phyloP scores from a whole-genome alignment of 441 rosid genomes.

The Eutrema salsugineum region DNA sequence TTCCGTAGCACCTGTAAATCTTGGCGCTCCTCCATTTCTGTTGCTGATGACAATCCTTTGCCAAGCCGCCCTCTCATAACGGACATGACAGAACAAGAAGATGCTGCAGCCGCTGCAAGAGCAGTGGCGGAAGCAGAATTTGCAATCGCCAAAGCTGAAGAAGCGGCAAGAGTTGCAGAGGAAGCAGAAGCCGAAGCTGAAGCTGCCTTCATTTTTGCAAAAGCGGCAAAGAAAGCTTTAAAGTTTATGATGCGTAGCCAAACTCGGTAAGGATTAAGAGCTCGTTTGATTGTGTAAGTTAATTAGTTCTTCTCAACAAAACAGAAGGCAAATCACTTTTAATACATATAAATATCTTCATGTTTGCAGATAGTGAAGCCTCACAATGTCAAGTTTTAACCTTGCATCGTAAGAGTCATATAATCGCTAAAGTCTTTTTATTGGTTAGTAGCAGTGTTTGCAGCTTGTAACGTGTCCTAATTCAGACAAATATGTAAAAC shows the following conservation, averaged over 20 bases:
- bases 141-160: slow-evolving; percentile 83
- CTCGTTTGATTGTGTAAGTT: too few species aligned
- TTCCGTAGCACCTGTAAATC: too few species aligned
- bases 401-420: not conserved
- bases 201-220: slow-evolving; percentile 64
- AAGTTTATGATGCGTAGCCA: too few species aligned
- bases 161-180: slow-evolving; percentile 79
- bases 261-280: too few species aligned
- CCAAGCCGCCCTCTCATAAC: too few species aligned
- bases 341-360: too few species aligned
- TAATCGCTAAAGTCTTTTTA: not conserved
- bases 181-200: slow-evolving; percentile 87
- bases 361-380: too few species aligned
- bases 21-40: too few species aligned
- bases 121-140: slow-evolving; percentile 89
- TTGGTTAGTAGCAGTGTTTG: slow-evolving; percentile 15
- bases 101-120: slow-evolving; percentile 83
- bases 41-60: too few species aligned
- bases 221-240: slow-evolving; percentile 67
- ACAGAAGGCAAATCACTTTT: too few species aligned
- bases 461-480: slow-evolving; percentile 16
- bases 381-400: not conserved
- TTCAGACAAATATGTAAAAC: too few species aligned
- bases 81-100: slow-evolving; percentile 74
- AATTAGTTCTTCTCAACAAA: too few species aligned